These are phyloP conservation scores for Triticum aestivum DNA, from an alignment of 176 grass and related monocot species.

Conservation along the genomic window IWGSC_CS_RefSeq_v2.1 NC_057803.1:596849446-596849945, in stretches of 20 bases:
- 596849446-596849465: constrained; percentile 9
- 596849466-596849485: background rate
- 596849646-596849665: constrained; percentile 50
- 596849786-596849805: background rate
- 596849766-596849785: background rate
- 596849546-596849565: constrained; percentile 1
- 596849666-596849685: constrained; percentile 71
- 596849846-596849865: background rate
- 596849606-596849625: constrained; percentile 13
- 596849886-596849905: constrained; percentile 5
- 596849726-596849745: constrained; percentile 57
- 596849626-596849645: background rate
- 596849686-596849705: constrained; percentile 51
- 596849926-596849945: constrained; percentile 56
- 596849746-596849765: constrained; percentile 26
- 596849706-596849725: constrained; percentile 75
- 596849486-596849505: constrained; percentile 15
- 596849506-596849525: constrained; percentile 20
- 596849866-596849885: constrained; percentile 2
- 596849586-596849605: background rate
- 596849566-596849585: background rate
- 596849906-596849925: constrained; percentile 24
- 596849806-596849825: constrained; percentile 1
- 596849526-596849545: background rate
- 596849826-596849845: background rate